These are phyloP conservation scores for Erythrobasidium yunnanense DNA, from an alignment of 768 basidiomycete genomes.

Conservation along the genomic window DNA sequence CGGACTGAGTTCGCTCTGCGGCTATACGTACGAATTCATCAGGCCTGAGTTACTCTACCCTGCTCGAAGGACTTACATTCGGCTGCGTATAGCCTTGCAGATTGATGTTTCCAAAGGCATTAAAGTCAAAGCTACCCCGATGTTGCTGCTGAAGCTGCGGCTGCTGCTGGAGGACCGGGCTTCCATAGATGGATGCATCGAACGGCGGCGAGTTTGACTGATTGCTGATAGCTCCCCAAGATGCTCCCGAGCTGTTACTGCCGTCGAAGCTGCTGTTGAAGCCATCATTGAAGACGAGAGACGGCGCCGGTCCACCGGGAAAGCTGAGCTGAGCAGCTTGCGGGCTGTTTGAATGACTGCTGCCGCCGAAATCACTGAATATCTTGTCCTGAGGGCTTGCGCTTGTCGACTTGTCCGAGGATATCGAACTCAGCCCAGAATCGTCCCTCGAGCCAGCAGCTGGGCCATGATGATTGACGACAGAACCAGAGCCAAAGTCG, in stretches of 20 bases:
- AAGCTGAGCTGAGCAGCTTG: background rate
- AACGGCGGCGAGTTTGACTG: slow-evolving; percentile 13
- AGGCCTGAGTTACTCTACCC: too few relatives aligned
- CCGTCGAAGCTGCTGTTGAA: background rate
- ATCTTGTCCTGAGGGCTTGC: background rate
- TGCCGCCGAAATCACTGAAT: background rate
- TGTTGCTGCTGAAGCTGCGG: background rate
- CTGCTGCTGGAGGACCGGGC: slow-evolving; percentile 11
- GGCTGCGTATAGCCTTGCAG: background rate
- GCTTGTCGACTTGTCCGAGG: background rate
- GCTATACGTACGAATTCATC: too few relatives aligned
- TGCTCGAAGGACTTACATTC: too few relatives aligned
- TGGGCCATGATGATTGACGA: background rate
- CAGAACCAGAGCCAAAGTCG: too few relatives aligned
- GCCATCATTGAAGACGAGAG: too few relatives aligned
- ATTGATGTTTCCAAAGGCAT: background rate
- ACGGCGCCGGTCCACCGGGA: too few relatives aligned
- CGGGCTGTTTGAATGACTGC: background rate
- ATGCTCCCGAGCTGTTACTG: background rate
- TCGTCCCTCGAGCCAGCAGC: background rate
- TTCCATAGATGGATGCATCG: slow-evolving; percentile 21
- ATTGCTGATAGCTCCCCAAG: background rate
- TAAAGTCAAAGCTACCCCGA: background rate
- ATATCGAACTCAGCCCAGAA: background rate
- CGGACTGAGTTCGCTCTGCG: too few relatives aligned